Base-by-base conservation (phyloP, 495 filamentous ascomycete species). In the Penicillium longicatenatum region DNA sequence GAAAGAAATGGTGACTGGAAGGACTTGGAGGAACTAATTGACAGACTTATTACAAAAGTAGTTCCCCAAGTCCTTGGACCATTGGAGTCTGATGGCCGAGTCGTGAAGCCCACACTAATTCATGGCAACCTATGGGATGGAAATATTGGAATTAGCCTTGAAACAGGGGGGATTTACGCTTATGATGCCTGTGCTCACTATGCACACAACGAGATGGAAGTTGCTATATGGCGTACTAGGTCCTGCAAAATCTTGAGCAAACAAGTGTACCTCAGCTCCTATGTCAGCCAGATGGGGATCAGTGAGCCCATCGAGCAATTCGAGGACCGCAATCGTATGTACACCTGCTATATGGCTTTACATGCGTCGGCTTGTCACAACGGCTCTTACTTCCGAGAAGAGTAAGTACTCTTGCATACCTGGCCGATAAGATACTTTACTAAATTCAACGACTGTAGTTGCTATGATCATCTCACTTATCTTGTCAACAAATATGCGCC, bases 51-150 rank as follows among this genome's bases (percentile, higher is more conserved):
- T 5, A 20, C 8, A 4, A 14, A 47, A 10, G 45, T 60, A 9
- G 26, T 60, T 14, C 57, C 57, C 16, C 51, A 21, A 24, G n/a
- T 60, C 12, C 46, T 60, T 3, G 35, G 46, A 1, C 45, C 45
- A 1, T 17, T 60, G 3, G n/a, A 50, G n/a, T 22, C 37, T 6
- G 51, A 55, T 26, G 52, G 52, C 4, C 51, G 37, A 2, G 8
- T 7, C 6, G 26, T 60, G 0, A 51, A 60, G 35, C 57, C 57
- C 9, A n/a, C 10, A 1, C 41, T 60, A 17, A 55, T 60, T 24
- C 57, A 60, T 16, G 57, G 57, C 2, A 45, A 60, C 12, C 24
- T 60, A 10, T 60, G 51, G 57, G 51, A 60, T 10, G 22, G 6
- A 8, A 60, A 60, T 20, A 42, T 55, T 11, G 51, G 51, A 11